Conservation (phyloP, 306 rosid genomes). For the Citrullus mucosospermus region DNA sequence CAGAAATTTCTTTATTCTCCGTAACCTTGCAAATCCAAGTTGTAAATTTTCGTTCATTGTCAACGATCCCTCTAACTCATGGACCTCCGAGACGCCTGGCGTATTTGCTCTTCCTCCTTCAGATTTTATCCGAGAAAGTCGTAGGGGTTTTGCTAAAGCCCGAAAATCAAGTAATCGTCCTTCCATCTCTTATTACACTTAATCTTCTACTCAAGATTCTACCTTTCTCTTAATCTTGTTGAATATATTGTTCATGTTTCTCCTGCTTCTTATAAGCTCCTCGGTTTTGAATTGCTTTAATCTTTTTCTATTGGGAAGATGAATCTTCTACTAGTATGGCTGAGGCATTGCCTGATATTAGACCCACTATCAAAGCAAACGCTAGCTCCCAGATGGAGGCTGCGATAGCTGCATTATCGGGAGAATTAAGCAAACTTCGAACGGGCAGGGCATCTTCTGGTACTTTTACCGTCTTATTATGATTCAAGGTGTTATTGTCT, state of each 20-base stretch:
- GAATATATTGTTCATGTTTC: background rate
- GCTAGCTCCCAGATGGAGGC: constrained; percentile 78
- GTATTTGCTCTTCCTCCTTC: constrained; percentile 19
- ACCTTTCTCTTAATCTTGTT: background rate
- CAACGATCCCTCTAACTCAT: constrained; percentile 7
- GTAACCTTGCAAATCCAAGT: constrained; percentile 20
- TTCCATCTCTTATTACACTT: background rate
- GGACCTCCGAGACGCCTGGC: constrained; percentile 10
- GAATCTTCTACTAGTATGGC: constrained; percentile 37
- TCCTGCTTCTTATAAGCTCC: background rate
- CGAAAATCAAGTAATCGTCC: constrained; percentile 56
- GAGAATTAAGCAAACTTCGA: constrained; percentile 59
- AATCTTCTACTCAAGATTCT: background rate
- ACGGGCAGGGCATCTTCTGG: constrained; percentile 97
- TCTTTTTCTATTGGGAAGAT: constrained; percentile 30
- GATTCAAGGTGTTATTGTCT: background rate
- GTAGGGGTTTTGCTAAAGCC: constrained; percentile 81
- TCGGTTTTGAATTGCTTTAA: background rate
- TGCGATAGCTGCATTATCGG: constrained; percentile 52
- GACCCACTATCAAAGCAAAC: constrained; percentile 57
- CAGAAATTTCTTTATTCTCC: constrained; percentile 33
- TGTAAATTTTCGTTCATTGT: constrained; percentile 7
- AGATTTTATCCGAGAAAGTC: constrained; percentile 36
- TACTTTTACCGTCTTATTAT: constrained; percentile 11
- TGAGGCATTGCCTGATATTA: constrained; percentile 46